Percentiles rank a stretch among this genome's conserved stretches.
phyloP scores from a whole-genome alignment of 768 basidiomycete genomes.

The Suillus placidus region DNA sequence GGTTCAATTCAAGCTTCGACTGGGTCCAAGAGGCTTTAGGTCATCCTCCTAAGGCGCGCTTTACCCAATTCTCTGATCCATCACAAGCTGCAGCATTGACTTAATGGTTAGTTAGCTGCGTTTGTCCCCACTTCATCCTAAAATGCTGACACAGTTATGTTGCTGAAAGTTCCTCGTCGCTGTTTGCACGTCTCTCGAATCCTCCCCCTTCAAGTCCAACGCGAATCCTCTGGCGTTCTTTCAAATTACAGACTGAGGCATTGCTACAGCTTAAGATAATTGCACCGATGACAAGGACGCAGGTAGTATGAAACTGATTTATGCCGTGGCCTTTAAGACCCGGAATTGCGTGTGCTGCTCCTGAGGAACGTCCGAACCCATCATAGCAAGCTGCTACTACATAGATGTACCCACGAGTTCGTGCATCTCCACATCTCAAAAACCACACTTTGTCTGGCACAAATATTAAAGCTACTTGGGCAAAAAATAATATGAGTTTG shows the following conservation, averaged over 20 bases:
- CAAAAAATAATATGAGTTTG: no score
- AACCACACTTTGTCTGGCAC: no score
- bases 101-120: neutral
- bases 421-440: no score
- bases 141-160: slow-evolving; percentile 1
- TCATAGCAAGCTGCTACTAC: neutral
- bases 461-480: no score
- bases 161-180: neutral
- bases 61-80: neutral
- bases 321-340: neutral
- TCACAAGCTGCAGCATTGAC: neutral
- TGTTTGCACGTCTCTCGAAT: neutral
- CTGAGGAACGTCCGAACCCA: neutral
- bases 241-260: neutral
- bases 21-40: neutral
- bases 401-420: no score
- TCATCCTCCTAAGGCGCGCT: neutral
- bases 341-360: neutral
- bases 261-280: neutral
- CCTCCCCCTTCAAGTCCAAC: neutral
- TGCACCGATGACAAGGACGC: neutral
- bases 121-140: neutral
- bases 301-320: neutral
- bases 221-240: neutral
- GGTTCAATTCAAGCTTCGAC: neutral